Conservation (phyloP, 805 yeast species). For the Zygosaccharomyces siamensis region DNA sequence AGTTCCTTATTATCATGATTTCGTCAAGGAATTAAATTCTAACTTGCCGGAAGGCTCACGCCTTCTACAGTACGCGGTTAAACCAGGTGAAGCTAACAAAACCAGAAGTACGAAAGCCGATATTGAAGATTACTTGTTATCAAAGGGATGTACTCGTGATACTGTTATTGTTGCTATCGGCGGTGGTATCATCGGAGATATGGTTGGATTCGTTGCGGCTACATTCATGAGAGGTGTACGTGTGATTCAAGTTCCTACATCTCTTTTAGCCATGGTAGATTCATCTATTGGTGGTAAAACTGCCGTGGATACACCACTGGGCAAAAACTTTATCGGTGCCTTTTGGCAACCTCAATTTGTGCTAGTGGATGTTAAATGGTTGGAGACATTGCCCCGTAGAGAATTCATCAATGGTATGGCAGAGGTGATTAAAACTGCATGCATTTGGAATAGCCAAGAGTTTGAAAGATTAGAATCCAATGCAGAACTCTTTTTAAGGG, state of each 20-base stretch:
- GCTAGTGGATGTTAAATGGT: slow-evolving; percentile 80
- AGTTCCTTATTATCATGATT: slow-evolving; percentile 54
- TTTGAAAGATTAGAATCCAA: slow-evolving; percentile 78
- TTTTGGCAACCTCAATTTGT: slow-evolving; percentile 94
- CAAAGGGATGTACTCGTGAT: slow-evolving; percentile 89
- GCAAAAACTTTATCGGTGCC: slow-evolving; percentile 94
- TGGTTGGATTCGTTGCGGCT: slow-evolving; percentile 99
- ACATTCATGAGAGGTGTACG: slow-evolving; percentile 98
- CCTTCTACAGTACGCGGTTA: slow-evolving; percentile 63
- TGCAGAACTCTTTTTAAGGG: slow-evolving; percentile 61
- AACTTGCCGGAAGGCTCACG: slow-evolving; percentile 52
- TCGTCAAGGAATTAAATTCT: slow-evolving; percentile 41
- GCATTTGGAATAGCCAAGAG: slow-evolving; percentile 91
- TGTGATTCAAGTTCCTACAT: slow-evolving; percentile 90
- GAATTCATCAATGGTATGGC: slow-evolving; percentile 98
- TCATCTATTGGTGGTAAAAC: slow-evolving; percentile 98
- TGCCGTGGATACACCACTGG: slow-evolving; percentile 93
- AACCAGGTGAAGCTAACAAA: slow-evolving; percentile 93
- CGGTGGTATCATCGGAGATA: slow-evolving; percentile 98
- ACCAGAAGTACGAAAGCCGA: slow-evolving; percentile 83
- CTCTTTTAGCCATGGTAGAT: slow-evolving; percentile 93
- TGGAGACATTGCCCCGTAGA: slow-evolving; percentile 83
- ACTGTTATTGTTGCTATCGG: slow-evolving; percentile 93
- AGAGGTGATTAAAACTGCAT: slow-evolving; percentile 96
- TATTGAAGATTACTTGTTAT: slow-evolving; percentile 83